Conservation (phyloP, 2,329 filamentous ascomycete genomes). For the Didymella sp. region DNA sequence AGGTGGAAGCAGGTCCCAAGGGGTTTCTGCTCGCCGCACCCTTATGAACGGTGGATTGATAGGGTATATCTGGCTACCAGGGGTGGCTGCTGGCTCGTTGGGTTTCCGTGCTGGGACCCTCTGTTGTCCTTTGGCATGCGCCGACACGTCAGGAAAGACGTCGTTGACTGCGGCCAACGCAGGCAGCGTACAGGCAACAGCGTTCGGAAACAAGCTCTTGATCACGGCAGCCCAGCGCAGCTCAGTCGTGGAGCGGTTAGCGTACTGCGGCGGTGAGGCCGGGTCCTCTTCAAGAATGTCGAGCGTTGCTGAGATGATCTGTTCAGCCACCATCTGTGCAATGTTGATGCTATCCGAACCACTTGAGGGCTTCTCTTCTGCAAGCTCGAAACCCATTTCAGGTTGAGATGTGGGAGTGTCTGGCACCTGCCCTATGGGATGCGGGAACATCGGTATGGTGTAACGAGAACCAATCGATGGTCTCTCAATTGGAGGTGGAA, state of each 20-base stretch:
- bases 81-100: conserved; percentile 38
- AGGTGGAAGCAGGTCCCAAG: conserved; percentile 75
- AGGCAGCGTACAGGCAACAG: conserved; percentile 42
- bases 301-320: conserved; percentile 64
- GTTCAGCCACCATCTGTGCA: conserved; percentile 75
- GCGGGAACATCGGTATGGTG: conserved; percentile 39
- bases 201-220: conserved; percentile 41
- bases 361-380: conserved; percentile 41
- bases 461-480: conserved; percentile 31
- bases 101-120: conserved; percentile 41
- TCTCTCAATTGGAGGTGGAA: conserved; percentile 38
- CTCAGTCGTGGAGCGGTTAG: conserved; percentile 27
- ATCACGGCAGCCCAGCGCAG: conserved; percentile 34
- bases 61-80: conserved; percentile 41
- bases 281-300: conserved; percentile 40
- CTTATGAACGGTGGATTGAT: conserved; percentile 75
- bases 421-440: conserved; percentile 34
- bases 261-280: neutral
- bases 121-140: conserved; percentile 46
- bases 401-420: conserved; percentile 46
- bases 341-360: conserved; percentile 70
- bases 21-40: conserved; percentile 71
- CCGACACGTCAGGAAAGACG: conserved; percentile 51
- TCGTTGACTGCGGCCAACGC: conserved; percentile 52
- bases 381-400: conserved; percentile 32